These are phyloP conservation scores for Mariannaea sp. DNA, from an alignment of 2,329 filamentous ascomycete genomes.

Conservation along the genomic window DNA sequence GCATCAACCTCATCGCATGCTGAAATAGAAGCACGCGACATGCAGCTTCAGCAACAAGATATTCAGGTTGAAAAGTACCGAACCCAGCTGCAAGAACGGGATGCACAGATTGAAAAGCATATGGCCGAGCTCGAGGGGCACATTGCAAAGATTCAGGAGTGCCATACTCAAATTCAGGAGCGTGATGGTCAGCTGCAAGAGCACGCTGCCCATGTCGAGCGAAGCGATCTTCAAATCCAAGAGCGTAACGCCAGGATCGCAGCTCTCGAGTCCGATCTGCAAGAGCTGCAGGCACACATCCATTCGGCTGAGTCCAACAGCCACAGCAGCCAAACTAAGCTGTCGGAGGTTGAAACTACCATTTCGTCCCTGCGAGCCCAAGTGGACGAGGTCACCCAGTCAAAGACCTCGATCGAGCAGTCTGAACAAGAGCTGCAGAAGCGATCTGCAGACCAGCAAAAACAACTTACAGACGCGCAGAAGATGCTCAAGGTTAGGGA, in stretches of 20 bases:
- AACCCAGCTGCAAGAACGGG: constrained; percentile 30
- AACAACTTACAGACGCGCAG: constrained; percentile 42
- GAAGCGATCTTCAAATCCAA: constrained; percentile 44
- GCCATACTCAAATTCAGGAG: constrained; percentile 27
- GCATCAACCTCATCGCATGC: constrained; percentile 34
- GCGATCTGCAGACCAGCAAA: constrained; percentile 28
- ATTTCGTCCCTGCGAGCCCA: constrained; percentile 37
- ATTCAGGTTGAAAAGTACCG: constrained; percentile 4
- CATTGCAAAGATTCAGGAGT: background rate
- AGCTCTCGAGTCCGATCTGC: constrained; percentile 46
- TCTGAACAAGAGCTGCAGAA: constrained; percentile 36
- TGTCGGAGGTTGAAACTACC: constrained; percentile 39
- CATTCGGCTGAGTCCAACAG: constrained; percentile 45
- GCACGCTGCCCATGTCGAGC: constrained; percentile 24
- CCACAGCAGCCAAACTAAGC: constrained; percentile 43
- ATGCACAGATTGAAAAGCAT: constrained; percentile 29
- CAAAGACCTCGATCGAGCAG: constrained; percentile 38
- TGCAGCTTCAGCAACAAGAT: constrained; percentile 42
- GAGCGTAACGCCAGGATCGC: constrained; percentile 47
- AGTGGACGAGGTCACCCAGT: constrained; percentile 38
- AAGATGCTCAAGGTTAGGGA: constrained; percentile 55
- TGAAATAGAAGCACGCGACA: constrained; percentile 43
- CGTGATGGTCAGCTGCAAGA: constrained; percentile 28
- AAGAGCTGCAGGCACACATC: constrained; percentile 34
- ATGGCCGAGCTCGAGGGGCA: constrained; percentile 26